Evolutionary conservation across 2,329 filamentous ascomycete species (phyloP).

Genomic region (Geosmithia morbida): DNA sequence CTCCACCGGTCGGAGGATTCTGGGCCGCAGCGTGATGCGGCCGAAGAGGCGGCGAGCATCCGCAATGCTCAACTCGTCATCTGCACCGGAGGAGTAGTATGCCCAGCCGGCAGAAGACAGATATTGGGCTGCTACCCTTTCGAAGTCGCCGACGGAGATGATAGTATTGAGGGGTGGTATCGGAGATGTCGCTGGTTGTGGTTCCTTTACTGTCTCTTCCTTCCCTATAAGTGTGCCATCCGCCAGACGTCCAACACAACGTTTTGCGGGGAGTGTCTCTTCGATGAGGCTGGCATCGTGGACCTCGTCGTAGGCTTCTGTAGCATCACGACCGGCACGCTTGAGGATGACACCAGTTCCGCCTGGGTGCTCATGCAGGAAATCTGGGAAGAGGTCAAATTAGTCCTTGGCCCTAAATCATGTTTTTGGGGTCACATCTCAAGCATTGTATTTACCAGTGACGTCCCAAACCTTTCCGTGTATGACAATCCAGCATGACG

Average conservation of each 20-base stretch:
- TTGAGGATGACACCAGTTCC: background rate
- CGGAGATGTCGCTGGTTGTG: background rate
- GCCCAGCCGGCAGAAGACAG: constrained; percentile 48
- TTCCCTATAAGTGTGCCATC: too few relatives aligned
- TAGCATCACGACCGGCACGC: background rate
- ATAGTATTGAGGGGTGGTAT: background rate
- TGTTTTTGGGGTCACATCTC: too few relatives aligned
- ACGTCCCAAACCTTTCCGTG: too few relatives aligned
- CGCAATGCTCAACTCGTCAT: constrained; percentile 34
- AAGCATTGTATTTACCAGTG: too few relatives aligned
- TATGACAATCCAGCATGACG: too few relatives aligned
- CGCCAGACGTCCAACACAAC: too few relatives aligned
- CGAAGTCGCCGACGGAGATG: constrained; percentile 36
- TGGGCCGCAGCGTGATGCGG: constrained; percentile 39
- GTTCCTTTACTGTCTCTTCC: too few relatives aligned
- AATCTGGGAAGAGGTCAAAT: too few relatives aligned
- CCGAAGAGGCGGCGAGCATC: constrained; percentile 37
- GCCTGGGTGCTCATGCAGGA: too few relatives aligned
- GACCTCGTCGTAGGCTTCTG: background rate
- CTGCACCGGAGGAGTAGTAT: constrained; percentile 48
- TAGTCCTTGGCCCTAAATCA: too few relatives aligned
- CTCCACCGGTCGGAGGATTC: constrained; percentile 38
- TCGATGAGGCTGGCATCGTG: background rate
- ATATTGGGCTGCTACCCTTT: constrained; percentile 31
- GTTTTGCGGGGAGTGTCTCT: background rate